A percentile compares a stretch with the other conserved stretches of the same genome.
Evolutionary conservation across 2,329 filamentous ascomycete genomes (phyloP).

Genomic region (Cephalotrichum gorgonifer): DNA sequence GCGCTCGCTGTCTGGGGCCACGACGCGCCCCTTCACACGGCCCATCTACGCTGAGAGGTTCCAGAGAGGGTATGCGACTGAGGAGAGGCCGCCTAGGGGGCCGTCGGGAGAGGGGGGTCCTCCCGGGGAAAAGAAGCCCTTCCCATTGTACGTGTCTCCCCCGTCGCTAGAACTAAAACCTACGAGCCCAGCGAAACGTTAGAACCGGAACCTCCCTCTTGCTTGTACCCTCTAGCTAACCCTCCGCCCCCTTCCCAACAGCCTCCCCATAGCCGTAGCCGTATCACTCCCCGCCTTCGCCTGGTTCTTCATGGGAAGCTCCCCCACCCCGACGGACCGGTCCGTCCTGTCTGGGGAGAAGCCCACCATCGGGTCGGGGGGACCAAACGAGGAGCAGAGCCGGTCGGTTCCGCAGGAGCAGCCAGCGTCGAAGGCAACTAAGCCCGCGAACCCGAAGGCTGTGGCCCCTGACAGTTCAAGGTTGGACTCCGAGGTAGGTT

Average conservation of each 20-base stretch:
- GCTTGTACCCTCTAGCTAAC: background rate
- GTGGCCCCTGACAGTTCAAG: background rate
- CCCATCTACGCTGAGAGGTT: too few species aligned
- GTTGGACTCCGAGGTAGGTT: constrained; percentile 2
- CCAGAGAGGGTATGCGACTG: too few species aligned
- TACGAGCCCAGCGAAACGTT: too few species aligned
- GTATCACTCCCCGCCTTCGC: constrained; percentile 3
- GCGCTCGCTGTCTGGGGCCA: too few species aligned
- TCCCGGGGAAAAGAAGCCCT: too few species aligned
- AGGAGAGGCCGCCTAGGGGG: too few species aligned
- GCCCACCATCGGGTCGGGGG: background rate
- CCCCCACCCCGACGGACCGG: background rate
- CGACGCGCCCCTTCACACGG: too few species aligned
- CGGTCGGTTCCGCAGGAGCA: background rate
- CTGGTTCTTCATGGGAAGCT: constrained; percentile 4
- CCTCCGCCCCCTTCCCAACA: background rate
- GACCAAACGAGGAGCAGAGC: constrained; percentile 3
- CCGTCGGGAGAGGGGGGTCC: too few species aligned
- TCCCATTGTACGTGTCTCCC: background rate
- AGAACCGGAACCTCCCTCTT: background rate
- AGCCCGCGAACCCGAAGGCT: constrained; percentile 2
- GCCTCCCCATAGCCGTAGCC: background rate
- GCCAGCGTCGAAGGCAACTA: background rate
- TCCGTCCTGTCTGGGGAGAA: background rate
- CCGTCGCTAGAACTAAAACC: too few species aligned